Evolutionary conservation across 176 grass and related monocot species (phyloP).

Genomic region (Luzula sylvatica): DNA sequence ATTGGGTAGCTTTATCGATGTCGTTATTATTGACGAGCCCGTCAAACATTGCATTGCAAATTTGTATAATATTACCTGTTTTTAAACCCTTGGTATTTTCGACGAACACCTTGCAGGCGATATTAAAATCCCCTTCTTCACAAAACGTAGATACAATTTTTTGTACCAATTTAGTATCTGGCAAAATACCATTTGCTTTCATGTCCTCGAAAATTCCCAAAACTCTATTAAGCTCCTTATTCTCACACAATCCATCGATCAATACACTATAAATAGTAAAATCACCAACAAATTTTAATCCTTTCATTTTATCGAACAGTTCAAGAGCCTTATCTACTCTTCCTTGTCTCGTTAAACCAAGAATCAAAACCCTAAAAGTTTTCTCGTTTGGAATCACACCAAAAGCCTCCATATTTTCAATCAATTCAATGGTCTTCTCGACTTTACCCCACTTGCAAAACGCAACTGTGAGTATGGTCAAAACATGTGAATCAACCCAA

Average conservation of each 20-base stretch:
- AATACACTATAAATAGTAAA: constrained; percentile 51
- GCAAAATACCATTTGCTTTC: constrained; percentile 42
- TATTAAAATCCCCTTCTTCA: constrained; percentile 25
- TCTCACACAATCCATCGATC: constrained; percentile 51
- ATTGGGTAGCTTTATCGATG: constrained; percentile 38
- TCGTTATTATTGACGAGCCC: constrained; percentile 44
- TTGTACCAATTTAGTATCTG: constrained; percentile 43
- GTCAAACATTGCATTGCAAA: constrained; percentile 64
- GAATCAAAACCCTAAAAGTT: constrained; percentile 44
- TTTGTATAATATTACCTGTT: constrained; percentile 9
- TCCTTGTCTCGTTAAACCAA: constrained; percentile 52
- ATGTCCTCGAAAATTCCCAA: constrained; percentile 44
- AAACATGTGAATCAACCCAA: constrained; percentile 56
- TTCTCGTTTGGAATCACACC: constrained; percentile 41
- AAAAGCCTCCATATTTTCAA: constrained; percentile 44
- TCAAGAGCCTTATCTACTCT: constrained; percentile 46
- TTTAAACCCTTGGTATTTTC: constrained; percentile 34
- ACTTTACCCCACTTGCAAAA: constrained; percentile 85
- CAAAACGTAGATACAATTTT: constrained; percentile 38
- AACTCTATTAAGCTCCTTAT: constrained; percentile 27
- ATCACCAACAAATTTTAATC: constrained; percentile 43
- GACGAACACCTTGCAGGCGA: constrained; percentile 29
- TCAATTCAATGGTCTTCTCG: constrained; percentile 34
- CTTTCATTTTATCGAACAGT: constrained; percentile 53
- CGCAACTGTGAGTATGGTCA: constrained; percentile 44